Evolutionary conservation across 768 basidiomycete genomes (phyloP).

Genomic region (Mycena capillaripes): DNA sequence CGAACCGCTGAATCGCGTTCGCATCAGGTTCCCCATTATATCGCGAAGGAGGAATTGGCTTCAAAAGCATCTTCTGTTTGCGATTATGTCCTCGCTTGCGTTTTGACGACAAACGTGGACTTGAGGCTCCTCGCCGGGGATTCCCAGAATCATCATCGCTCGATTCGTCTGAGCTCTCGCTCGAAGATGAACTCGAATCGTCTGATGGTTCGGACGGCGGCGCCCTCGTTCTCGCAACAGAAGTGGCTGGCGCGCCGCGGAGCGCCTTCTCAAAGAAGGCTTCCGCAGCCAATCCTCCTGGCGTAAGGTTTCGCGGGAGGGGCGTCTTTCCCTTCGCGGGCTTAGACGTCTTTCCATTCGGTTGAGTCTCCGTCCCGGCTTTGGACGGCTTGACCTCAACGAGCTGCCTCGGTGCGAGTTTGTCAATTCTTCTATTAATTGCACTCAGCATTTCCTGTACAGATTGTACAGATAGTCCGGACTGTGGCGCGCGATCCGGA

Average conservation of each 20-base stretch:
- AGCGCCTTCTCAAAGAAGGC: background rate
- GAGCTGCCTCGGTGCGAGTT: background rate
- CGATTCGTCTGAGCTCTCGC: conserved; percentile 8
- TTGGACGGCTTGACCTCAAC: background rate
- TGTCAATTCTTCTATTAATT: background rate
- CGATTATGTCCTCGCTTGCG: background rate
- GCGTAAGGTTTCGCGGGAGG: background rate
- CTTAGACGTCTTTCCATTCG: background rate
- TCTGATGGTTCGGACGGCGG: conserved; percentile 2
- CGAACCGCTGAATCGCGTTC: background rate
- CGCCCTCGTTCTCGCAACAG: background rate
- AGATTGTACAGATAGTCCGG: too few relatives aligned
- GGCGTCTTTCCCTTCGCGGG: background rate
- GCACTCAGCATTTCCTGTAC: too few relatives aligned
- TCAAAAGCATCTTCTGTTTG: background rate
- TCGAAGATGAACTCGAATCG: background rate
- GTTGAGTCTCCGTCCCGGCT: background rate
- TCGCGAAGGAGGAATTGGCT: background rate
- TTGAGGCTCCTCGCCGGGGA: background rate
- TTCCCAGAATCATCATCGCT: background rate
- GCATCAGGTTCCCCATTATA: conserved; percentile 1
- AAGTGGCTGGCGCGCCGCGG: background rate
- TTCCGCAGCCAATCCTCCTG: background rate
- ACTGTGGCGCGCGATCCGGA: too few relatives aligned
- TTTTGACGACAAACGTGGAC: background rate